Conservation (phyloP, 2,329 filamentous ascomycete genomes). For the Laburnicola sp. region DNA sequence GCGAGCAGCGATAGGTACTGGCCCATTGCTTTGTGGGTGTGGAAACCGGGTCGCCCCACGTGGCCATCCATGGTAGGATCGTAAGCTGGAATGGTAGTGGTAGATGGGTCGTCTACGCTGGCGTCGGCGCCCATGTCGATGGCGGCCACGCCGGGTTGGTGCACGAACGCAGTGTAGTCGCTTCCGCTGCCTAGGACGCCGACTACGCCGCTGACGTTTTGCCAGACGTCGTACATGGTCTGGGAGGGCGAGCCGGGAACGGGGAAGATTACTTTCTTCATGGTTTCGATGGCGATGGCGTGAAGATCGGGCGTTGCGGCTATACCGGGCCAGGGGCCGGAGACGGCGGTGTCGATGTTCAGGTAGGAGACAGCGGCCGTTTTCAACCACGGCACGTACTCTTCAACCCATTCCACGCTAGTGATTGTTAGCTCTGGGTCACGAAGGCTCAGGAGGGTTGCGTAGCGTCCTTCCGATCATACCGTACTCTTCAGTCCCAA, state of each 20-base stretch:
- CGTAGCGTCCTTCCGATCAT: slow-evolving; percentile 34
- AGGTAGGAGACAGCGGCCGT: slow-evolving; percentile 53
- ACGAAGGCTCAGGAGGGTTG: not conserved
- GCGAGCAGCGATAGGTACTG: slow-evolving; percentile 51
- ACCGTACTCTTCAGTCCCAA: slow-evolving; percentile 50
- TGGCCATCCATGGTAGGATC: slow-evolving; percentile 58
- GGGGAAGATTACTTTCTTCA: slow-evolving; percentile 50
- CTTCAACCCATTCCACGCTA: slow-evolving; percentile 55
- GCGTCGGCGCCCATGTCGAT: slow-evolving; percentile 49
- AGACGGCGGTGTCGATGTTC: slow-evolving; percentile 56
- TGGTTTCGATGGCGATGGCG: slow-evolving; percentile 35
- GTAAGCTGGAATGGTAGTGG: slow-evolving; percentile 54
- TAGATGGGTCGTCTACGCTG: slow-evolving; percentile 49
- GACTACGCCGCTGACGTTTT: slow-evolving; percentile 39
- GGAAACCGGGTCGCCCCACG: slow-evolving; percentile 57
- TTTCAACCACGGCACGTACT: slow-evolving; percentile 53
- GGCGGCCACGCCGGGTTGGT: slow-evolving; percentile 47
- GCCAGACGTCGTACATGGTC: slow-evolving; percentile 54
- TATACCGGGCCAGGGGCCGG: slow-evolving; percentile 48
- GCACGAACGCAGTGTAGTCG: slow-evolving; percentile 54
- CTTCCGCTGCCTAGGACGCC: slow-evolving; percentile 52
- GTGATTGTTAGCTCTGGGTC: slow-evolving; percentile 27
- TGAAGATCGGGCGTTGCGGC: slow-evolving; percentile 49
- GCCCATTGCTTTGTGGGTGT: slow-evolving; percentile 54
- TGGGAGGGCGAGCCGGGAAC: slow-evolving; percentile 42